Evolutionary conservation across 1,284 basidiomycete genomes (phyloP), one percentile per base, ranked within the genome.

Genomic region (Naganishia liquefaciens): DNA sequence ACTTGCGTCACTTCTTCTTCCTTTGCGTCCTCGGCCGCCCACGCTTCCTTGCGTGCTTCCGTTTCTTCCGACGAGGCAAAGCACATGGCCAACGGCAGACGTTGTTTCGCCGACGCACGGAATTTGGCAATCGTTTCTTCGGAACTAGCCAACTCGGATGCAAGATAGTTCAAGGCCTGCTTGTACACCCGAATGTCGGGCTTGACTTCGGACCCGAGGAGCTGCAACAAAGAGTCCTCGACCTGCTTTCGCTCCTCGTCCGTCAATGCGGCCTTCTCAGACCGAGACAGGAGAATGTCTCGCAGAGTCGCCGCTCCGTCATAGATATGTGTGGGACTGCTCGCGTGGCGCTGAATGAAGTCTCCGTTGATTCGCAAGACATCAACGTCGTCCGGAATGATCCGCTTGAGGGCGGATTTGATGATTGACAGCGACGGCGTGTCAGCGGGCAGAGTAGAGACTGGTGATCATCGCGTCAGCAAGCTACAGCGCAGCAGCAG

Each of bases 281-380:
- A 63, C 42, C 57, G 51, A 10, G 30, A 42, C 15, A 53, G 7
- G 19, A 61, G 37, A n/a, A 71, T 68, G 27, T 62, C 54, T 0
- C 58, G 65, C 19, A 69, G 66, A 1, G 64, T 64, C 1, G 42
- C 42, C 1, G 70, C 63, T 39, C 70, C 53, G 10, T 57, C 63
- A 37, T 68, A 47, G 43, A 69, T 60, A 37, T 66, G 64, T 3
- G 39, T 5, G 5, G 69, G 47, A 39, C 65, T 67, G 25, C 21
- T 47, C 21, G 47, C 51, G 43, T 69, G 43, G 25, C 54, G 27
- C 30, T 68, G 68, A 21, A 67, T 47, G 40, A 64, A 68, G 51
- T 66, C 65, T 13, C 54, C 52, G 51, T 67, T 68, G 55, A 54
- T 28, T 7, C 62, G 62, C 21, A 64, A 30, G 15, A 64, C 13